Percentiles rank a stretch among this genome's conserved stretches.
Conservation (phyloP, 345 rosid genomes). For the Dovyalis caffra region DNA sequence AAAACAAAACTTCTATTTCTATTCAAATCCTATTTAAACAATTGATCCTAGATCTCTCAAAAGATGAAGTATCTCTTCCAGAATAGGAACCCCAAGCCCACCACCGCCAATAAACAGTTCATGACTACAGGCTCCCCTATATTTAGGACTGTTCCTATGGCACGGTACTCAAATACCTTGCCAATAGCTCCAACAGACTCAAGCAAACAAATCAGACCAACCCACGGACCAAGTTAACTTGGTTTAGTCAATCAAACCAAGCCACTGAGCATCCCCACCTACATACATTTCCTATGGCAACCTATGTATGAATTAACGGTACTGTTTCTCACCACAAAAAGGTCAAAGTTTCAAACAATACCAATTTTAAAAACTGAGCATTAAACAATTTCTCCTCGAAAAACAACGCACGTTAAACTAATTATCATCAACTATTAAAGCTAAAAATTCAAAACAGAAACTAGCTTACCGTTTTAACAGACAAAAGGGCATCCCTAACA, state of each 20-base stretch:
- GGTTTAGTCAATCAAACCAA: neutral
- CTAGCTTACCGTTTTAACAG: constrained; percentile 4
- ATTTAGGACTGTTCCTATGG: no score
- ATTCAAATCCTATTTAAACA: neutral
- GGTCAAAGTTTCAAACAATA: neutral
- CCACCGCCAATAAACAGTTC: neutral
- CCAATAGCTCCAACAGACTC: no score
- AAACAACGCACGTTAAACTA: neutral
- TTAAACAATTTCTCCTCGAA: neutral
- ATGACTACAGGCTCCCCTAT: neutral
- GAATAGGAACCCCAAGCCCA: neutral
- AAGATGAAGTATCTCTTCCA: neutral
- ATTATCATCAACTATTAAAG: neutral
- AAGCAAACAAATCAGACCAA: no score
- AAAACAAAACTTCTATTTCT: neutral
- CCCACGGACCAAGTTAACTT: neutral
- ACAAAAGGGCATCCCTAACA: constrained; percentile 15
- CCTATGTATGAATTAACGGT: neutral
- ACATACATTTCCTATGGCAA: neutral
- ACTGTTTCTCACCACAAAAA: neutral
- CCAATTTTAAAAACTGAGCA: neutral
- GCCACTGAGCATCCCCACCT: neutral
- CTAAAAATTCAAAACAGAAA: neutral
- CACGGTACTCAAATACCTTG: no score
- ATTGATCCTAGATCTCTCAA: neutral